Conservation (phyloP, 176 grass and related monocot species). For the Zoysia pacifica region DNA sequence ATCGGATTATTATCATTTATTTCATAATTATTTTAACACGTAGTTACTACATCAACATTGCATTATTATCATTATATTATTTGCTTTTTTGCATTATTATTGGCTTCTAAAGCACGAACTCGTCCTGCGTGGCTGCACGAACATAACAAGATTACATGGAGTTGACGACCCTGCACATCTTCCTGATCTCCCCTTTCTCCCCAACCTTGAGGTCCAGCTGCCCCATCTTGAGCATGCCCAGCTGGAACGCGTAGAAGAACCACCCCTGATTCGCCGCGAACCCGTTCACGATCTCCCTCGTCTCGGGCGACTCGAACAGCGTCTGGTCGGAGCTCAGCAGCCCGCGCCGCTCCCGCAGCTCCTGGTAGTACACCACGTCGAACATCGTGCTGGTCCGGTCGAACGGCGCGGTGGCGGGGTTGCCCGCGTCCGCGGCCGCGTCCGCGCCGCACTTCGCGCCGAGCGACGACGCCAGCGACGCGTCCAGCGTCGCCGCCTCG, state of each 20-base stretch:
- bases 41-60: too few species aligned
- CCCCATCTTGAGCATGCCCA: constrained; percentile 90
- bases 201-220: constrained; percentile 77
- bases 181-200: constrained; percentile 64
- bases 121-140: too few species aligned
- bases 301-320: constrained; percentile 65
- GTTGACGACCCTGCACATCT: constrained; percentile 60
- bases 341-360: constrained; percentile 60
- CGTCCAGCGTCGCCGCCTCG: constrained; percentile 51
- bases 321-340: constrained; percentile 77
- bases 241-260: constrained; percentile 84
- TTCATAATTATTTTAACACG: too few species aligned
- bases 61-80: too few species aligned
- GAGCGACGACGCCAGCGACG: constrained; percentile 33
- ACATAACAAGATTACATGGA: not conserved
- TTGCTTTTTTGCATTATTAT: too few species aligned
- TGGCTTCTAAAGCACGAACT: too few species aligned
- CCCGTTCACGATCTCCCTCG: constrained; percentile 49
- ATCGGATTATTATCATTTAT: too few species aligned
- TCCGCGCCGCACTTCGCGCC: constrained; percentile 40
- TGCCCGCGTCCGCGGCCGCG: constrained; percentile 44
- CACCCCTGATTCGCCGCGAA: constrained; percentile 66
- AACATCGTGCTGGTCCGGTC: constrained; percentile 62
- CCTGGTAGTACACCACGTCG: constrained; percentile 67
- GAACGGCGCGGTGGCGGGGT: constrained; percentile 52